phyloP scores from a whole-genome alignment of 2,329 filamentous ascomycete species.

The Stagonosporopsis chrysanthemi region DNA sequence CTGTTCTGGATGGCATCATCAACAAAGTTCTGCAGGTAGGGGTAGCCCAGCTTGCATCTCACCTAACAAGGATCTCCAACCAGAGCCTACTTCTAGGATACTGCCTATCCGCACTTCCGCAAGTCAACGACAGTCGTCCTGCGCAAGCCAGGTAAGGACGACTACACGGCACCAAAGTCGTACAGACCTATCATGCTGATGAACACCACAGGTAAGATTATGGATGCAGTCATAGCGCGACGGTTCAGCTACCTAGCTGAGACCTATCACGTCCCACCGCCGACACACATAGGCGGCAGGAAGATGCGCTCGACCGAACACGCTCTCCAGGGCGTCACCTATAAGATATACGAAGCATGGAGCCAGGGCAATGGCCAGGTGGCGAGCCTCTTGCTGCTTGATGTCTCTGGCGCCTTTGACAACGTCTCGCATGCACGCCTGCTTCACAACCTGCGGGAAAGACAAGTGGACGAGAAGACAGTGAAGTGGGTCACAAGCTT shows the following conservation, averaged over 20 bases:
- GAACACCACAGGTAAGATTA: slow-evolving; percentile 39
- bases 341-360: slow-evolving; percentile 19
- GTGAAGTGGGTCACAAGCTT: slow-evolving; percentile 2
- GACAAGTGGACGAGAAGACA: neutral
- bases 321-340: neutral
- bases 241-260: slow-evolving; percentile 26
- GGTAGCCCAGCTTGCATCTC: too few species aligned
- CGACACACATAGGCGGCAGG: slow-evolving; percentile 29
- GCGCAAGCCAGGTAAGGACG: too few species aligned
- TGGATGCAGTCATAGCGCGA: slow-evolving; percentile 29
- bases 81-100: too few species aligned
- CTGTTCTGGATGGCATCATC: too few species aligned
- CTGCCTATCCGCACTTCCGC: too few species aligned
- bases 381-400: slow-evolving; percentile 41
- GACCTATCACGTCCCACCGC: slow-evolving; percentile 26
- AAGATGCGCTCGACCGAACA: neutral
- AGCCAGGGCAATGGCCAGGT: slow-evolving; percentile 24
- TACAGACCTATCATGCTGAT: slow-evolving; percentile 16
- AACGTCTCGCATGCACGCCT: neutral
- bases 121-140: too few species aligned
- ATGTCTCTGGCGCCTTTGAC: slow-evolving; percentile 35
- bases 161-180: too few species aligned
- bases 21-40: too few species aligned
- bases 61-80: too few species aligned
- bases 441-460: neutral